Percentiles rank a stretch among this genome's conserved stretches.
These are phyloP conservation scores for Penicillium flavigenum DNA, from an alignment of 495 filamentous ascomycete species.

Conservation along the genomic window DNA sequence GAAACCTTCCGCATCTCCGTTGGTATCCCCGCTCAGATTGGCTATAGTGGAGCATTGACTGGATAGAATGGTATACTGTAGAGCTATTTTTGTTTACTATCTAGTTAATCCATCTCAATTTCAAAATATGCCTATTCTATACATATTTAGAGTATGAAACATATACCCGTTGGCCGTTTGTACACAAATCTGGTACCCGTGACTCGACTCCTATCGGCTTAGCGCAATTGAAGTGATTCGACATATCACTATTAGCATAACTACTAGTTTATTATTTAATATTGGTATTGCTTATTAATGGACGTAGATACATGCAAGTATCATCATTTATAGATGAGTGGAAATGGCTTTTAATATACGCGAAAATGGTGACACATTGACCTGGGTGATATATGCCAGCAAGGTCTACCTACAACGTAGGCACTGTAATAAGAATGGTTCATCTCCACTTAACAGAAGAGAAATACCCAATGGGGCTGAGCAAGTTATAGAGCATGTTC, in stretches of 20 bases:
- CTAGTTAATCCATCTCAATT: background rate
- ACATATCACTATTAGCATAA: no score
- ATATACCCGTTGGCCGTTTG: background rate
- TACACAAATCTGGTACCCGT: background rate
- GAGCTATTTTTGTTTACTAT: background rate
- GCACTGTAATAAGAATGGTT: background rate
- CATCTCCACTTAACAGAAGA: background rate
- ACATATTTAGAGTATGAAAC: background rate
- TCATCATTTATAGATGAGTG: background rate
- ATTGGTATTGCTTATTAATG: no score
- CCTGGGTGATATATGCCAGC: background rate
- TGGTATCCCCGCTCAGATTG: conserved; percentile 16
- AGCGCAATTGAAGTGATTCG: background rate
- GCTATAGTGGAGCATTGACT: conserved; percentile 2
- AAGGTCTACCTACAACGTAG: background rate
- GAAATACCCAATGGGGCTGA: background rate
- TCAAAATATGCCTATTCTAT: background rate
- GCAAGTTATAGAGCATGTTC: background rate
- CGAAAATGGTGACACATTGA: background rate
- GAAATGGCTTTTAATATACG: background rate
- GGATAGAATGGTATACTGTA: background rate
- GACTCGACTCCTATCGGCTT: background rate
- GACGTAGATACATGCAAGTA: no score
- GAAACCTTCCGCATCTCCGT: conserved; percentile 28
- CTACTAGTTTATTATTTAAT: no score